Evolutionary conservation across 176 grass and related monocot species (phyloP), one percentile per base, ranked within the genome.

Genomic region (Aegilops umbellulata): DNA sequence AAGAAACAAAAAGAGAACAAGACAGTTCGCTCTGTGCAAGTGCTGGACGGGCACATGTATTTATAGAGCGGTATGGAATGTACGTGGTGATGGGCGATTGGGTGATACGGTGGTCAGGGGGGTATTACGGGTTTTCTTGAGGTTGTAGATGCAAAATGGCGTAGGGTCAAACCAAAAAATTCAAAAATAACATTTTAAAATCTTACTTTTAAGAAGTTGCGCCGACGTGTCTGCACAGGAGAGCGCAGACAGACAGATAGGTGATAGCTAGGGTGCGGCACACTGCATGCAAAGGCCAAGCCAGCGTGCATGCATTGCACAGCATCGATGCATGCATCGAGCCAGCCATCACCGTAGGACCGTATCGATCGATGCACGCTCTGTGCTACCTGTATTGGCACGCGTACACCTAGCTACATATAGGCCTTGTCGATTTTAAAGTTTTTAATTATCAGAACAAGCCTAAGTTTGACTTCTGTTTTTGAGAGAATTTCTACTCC

Each of bases 41-140:
- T 16, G 39, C 60, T 78, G 20, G 46, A 66, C 65, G 31, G 32
- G 70, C 68, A 26, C 61, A 32, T 58, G 5, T 78, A 86, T 83
- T 86, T 92, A 90, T 90, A 88, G 79, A 83, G 77, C n/a, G 58
- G 67, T 4, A 16, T 70, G 51, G 2, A 15, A 78, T 11, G 51
- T 23, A 8, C 30, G 60, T 41, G 58, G 35, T 5, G 23, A 27
- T 10, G 13, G 29, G 13, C 8, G 34, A 60, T 26, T 24, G 32
- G 31, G 3, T 23, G 31, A 11, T 23, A 19, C 4, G 20, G 32
- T 72, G 35, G 23, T 27, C 42, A 29, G 72, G 39, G 3, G 1
- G 3, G 3, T 41, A 46, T 76, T 55, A 22, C 10, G 3, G 0
- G 6, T 12, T 55, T 8, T 32, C 46, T 12, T 22, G 46, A 55